Base-by-base conservation (phyloP, 768 basidiomycete genomes). In the Clitopilus passeckerianus region DNA sequence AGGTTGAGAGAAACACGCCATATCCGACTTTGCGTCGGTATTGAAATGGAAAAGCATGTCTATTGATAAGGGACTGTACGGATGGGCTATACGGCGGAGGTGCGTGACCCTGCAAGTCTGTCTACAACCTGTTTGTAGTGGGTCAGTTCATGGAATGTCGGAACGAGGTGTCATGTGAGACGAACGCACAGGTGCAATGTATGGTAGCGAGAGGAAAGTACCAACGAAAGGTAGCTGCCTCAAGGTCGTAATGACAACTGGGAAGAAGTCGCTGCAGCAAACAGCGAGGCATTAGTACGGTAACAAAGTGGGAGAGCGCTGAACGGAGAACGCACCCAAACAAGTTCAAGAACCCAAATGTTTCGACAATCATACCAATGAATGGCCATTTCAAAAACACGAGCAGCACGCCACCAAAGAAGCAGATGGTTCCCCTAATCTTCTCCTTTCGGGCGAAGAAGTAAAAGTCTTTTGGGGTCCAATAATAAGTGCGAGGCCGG, bases 371-470 rank as follows among this genome's bases (percentile, higher is more conserved):
- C 76, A 98, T 88, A 37, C 97, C 97, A 61, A 94, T 74, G 74
- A 97, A 94, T 0, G 96, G 95, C 85, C 94, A 92, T 72, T 95
- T 98, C 72, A 91, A 65, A 74, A 99, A 99, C 15, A 98, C 95
- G 61, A 99, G 87, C 15, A 93, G 69, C 63, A 98, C 89, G 15
- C 94, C 94, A 30, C 91, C 91, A 41, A 96, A 70, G 79, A 96
- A 96, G 71, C 93, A 95, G 53, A 82, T 63, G 5, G 92, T 90
- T 46, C 97, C 97, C 16, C 97, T 85, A 63, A 98, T 75, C 74
- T 99, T 99, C 73, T 98, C 91, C 71, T 85, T 91, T 61, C 97
- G 86, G 33, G 95, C 91, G 75, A 99, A 98, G 79, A 99, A 98
- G 75, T 93, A 93, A 76, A 97, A 95, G 95, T 97, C 78, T 98